phyloP scores from a whole-genome alignment of 176 grass and related monocot genomes.

The Rhynchospora pubera region DNA sequence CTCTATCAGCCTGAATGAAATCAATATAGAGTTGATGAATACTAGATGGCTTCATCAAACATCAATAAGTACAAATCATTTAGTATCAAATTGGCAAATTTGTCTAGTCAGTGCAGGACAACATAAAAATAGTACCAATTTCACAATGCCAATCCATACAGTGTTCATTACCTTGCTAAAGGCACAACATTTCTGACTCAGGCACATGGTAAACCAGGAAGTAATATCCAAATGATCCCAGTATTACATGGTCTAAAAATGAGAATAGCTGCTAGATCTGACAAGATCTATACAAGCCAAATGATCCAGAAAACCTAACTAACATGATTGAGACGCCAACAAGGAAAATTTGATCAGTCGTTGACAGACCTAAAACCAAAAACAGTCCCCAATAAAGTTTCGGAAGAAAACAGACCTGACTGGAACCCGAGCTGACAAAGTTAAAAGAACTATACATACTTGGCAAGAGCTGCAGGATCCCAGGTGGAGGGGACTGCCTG shows the following conservation, averaged over 20 bases:
- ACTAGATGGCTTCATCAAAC: background rate
- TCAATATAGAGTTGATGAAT: background rate
- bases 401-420: background rate
- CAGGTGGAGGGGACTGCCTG: slow-evolving; percentile 82
- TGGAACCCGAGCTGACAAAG: background rate
- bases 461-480: slow-evolving; percentile 84
- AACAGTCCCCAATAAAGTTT: background rate
- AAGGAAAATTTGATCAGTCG: background rate
- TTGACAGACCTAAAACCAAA: background rate
- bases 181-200: background rate
- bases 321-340: background rate
- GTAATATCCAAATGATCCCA: background rate
- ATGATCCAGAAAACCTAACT: background rate
- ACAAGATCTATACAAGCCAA: background rate
- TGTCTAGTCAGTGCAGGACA: background rate
- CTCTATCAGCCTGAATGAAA: background rate
- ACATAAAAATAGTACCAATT: background rate
- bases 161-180: background rate
- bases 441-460: slow-evolving; percentile 40
- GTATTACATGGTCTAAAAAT: background rate
- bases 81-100: background rate
- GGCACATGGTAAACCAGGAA: background rate
- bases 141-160: background rate
- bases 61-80: background rate
- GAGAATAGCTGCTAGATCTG: background rate